phyloP scores from a whole-genome alignment of 306 rosid species.

The Hylodesmum podocarpum region DNA sequence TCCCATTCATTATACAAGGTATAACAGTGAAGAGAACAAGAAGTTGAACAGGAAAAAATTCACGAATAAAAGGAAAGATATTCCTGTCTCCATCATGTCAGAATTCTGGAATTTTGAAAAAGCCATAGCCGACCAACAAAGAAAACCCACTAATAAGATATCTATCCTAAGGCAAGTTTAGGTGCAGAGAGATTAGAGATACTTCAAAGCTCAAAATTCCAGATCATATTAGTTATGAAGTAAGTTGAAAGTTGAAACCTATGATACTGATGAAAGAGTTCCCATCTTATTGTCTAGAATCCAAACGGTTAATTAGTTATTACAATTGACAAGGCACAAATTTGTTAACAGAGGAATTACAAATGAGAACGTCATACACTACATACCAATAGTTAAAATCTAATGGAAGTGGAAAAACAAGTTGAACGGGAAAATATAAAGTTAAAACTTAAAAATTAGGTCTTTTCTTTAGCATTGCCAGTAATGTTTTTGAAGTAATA shows the following conservation, averaged over 20 bases:
- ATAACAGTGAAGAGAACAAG: background rate
- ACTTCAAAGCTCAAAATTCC: constrained; percentile 2
- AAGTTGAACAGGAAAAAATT: background rate
- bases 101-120: background rate
- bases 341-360: background rate
- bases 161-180: background rate
- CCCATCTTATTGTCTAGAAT: background rate
- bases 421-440: background rate
- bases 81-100: background rate
- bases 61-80: background rate
- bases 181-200: background rate
- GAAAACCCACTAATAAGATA: background rate
- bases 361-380: background rate
- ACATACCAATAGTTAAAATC: background rate
- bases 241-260: background rate
- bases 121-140: background rate
- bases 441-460: background rate
- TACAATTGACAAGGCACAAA: background rate
- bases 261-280: background rate
- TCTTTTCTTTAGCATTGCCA: background rate
- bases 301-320: background rate
- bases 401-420: background rate
- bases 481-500: background rate
- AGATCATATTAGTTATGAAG: background rate
- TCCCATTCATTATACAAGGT: background rate